Evolutionary conservation across 768 basidiomycete species (phyloP).

Genomic region (Suillus bovinus): DNA sequence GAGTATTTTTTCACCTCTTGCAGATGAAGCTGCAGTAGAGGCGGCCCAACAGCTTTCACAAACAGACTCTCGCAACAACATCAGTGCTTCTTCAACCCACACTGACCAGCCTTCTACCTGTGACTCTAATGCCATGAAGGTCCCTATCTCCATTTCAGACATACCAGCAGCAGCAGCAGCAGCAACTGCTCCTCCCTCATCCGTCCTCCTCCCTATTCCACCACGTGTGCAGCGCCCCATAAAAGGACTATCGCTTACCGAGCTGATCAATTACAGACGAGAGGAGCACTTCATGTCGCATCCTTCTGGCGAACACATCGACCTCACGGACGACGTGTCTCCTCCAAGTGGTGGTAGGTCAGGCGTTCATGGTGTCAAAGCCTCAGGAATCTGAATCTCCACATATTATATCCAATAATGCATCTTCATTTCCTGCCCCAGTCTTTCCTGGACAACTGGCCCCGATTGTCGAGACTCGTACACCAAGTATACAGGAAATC

Average conservation of each 20-base stretch:
- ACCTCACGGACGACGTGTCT: neutral
- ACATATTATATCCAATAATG: neutral
- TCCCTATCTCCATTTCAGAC: neutral
- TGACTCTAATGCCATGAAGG: slow-evolving; percentile 1
- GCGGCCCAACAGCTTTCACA: neutral
- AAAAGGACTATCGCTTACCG: slow-evolving; percentile 20
- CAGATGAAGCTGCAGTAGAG: neutral
- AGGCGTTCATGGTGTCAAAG: neutral
- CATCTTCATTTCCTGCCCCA: neutral
- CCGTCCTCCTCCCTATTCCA: slow-evolving; percentile 19
- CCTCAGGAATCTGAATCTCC: neutral
- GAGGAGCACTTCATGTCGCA: neutral
- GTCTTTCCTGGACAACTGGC: neutral
- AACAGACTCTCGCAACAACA: neutral
- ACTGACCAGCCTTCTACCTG: neutral
- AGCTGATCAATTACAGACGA: slow-evolving; percentile 25
- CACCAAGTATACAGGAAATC: slow-evolving; percentile 5
- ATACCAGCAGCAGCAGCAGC: slow-evolving; percentile 1
- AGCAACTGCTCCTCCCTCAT: slow-evolving; percentile 5
- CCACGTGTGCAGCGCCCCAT: slow-evolving; percentile 21
- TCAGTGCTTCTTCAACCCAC: neutral
- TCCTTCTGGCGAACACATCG: neutral
- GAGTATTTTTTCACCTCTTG: neutral
- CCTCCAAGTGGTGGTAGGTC: neutral
- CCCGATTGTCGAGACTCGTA: neutral